Conservation (phyloP, 805 yeast species). For the Nakazawaea holstii region DNA sequence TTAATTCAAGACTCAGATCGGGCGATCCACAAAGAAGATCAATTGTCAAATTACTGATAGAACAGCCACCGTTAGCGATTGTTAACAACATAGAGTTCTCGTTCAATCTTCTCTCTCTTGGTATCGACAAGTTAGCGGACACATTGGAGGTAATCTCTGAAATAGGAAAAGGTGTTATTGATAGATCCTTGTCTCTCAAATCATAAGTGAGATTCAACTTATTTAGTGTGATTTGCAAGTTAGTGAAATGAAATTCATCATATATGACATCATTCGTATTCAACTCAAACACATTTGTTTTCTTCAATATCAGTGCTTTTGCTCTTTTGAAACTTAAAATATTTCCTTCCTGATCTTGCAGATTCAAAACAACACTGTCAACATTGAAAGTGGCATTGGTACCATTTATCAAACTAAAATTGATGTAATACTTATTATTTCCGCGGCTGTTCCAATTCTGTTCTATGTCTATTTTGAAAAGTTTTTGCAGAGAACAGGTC, state of each 20-base stretch:
- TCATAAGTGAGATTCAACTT: background rate
- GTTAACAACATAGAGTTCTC: background rate
- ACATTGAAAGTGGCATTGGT: conserved; percentile 11
- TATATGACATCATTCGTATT: background rate
- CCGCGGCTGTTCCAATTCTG: conserved; percentile 32
- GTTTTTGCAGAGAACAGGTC: conserved; percentile 24
- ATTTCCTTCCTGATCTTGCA: conserved; percentile 11
- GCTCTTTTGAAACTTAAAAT: conserved; percentile 8
- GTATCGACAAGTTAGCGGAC: background rate
- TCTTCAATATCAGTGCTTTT: conserved; percentile 8
- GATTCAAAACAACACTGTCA: conserved; percentile 13
- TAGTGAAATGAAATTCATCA: background rate
- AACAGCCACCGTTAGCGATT: background rate
- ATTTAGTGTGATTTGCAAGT: background rate
- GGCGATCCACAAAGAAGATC: background rate
- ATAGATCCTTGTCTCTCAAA: background rate
- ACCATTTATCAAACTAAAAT: conserved; percentile 27
- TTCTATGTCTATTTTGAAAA: conserved; percentile 30
- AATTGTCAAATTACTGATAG: background rate
- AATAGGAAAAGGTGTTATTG: background rate
- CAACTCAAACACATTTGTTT: conserved; percentile 11
- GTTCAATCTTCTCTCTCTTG: background rate
- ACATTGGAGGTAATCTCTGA: background rate
- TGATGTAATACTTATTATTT: conserved; percentile 33
- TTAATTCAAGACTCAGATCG: background rate